Conservation (phyloP, 1,284 basidiomycete species). For the Ceratorhiza oryzae-sativae region DNA sequence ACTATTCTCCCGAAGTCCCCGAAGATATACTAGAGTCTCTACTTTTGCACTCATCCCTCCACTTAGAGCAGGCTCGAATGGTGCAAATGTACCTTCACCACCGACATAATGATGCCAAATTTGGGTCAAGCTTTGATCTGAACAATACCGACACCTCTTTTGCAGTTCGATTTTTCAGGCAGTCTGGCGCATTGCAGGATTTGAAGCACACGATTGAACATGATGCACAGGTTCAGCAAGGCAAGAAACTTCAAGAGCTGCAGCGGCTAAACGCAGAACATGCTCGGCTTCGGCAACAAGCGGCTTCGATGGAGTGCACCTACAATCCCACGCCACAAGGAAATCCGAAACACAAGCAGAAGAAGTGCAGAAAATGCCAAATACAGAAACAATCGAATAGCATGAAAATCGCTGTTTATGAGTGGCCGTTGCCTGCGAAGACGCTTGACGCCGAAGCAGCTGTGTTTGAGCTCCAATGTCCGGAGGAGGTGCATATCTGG, state of each 20-base stretch:
- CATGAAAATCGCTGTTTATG: conserved; percentile 54
- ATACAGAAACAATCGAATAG: conserved; percentile 43
- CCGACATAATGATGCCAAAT: conserved; percentile 44
- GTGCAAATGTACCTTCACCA: conserved; percentile 50
- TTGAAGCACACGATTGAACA: conserved; percentile 49
- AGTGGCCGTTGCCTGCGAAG: conserved; percentile 59
- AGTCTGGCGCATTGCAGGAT: conserved; percentile 41
- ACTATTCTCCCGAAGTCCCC: conserved; percentile 59
- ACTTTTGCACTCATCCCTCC: conserved; percentile 50
- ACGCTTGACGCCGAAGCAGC: conserved; percentile 46
- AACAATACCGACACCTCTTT: conserved; percentile 45
- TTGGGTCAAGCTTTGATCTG: conserved; percentile 46
- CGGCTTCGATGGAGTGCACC: conserved; percentile 42
- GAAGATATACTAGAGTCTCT: conserved; percentile 51
- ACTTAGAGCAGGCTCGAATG: conserved; percentile 47
- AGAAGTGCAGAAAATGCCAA: conserved; percentile 51
- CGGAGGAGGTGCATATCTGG: conserved; percentile 56
- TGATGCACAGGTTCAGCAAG: conserved; percentile 43
- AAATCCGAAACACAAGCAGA: not conserved
- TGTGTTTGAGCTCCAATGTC: conserved; percentile 59
- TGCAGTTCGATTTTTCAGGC: conserved; percentile 49
- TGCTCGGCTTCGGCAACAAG: conserved; percentile 8
- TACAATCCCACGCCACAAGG: not conserved
- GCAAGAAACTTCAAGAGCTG: conserved; percentile 48
- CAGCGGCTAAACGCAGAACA: conserved; percentile 36